Base-by-base conservation (phyloP, 208 protist species). In the Angomonas deanei region DNA sequence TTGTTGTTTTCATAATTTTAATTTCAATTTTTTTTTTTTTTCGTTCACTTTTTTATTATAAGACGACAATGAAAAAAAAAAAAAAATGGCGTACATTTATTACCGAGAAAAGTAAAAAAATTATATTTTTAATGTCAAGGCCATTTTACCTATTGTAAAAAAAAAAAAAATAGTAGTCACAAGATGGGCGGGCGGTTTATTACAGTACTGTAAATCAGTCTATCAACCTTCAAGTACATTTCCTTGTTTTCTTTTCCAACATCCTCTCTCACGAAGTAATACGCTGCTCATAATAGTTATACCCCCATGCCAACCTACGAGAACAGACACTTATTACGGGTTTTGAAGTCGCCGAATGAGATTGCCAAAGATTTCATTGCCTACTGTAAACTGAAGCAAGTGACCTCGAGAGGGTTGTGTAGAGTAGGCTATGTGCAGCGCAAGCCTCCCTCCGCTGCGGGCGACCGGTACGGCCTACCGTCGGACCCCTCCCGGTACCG, bases 331-430 rank as follows among this genome's bases (percentile, higher is more conserved):
- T 68, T 93, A 5, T 66, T 93, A 21, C 82, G 83, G 1, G 70
- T 88, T 19, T 69, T 86, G 26, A 67, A 76, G 38, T 63, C 78
- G 5, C 74, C 80, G 39, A 38, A 80, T 48, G 64, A 70, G 10
- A 47, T 82, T 3, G 79, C 80, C 30, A 68, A 70, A 32, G 48
- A 68, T 31, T 93, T 91, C 54, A 78, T 81, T 21, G 69, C 57
- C 42, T 93, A 88, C 72, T 90, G 83, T 68, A 71, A 61, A 38
- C 64, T 57, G 3, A 57, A 84, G 52, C 72, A 84, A 27, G 79
- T 93, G 27, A 65, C 76, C 33, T 88, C 86, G 6, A 76, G 83
- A 1, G 81, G 79, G 15, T 54, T 88, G 30, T 86, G 80, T 36
- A 78, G 76, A 17, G 71, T 93, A 27, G 86, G 86, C 38, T 80